Evolutionary conservation across 2,329 filamentous ascomycete species (phyloP), one percentile per base, ranked within the genome.

Genomic region (Hawksworthiomyces lignivorus): DNA sequence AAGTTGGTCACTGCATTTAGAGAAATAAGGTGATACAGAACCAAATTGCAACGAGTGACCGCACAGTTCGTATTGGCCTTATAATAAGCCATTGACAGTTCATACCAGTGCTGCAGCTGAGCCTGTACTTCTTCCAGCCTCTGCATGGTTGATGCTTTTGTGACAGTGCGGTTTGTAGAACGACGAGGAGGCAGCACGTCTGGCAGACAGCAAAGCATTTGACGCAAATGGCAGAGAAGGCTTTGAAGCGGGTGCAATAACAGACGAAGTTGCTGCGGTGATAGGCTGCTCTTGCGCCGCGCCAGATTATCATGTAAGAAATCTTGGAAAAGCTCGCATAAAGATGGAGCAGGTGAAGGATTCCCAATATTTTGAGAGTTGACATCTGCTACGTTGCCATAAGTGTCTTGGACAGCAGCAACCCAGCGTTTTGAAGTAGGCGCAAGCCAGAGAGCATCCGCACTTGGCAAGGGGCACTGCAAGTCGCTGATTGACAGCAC

Each of bases 1-100:
- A 85, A 83, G 58, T 77, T 77, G 14, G 79, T 80, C 21, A 83
- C 72, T 8, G 77, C 73, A 51, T 84, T 84, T 45, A 87, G 68
- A 36, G 73, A 80, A 54, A 86, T 78, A 31, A 86, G 68, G 52
- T 87, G 82, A 57, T 82, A 85, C 46, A 86, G 70, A 32, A 82
- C 72, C 31, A 86, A 60, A 53, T 80, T 84, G 48, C 76, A 78
- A 52, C 73, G 73, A 54, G 76, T 82, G 48, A 79, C 67, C 14
- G 72, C 61, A 48, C 80, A 83, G 36, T 63, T 60, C 2, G 73
- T 69, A 52, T 79, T 70, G n/a, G 63, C 59, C 53, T 75, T 74
- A 52, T 67, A 61, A 54, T 77, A 71, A 10, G 64, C 59, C 46
- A 75, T 69, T 28, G 75, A 75, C n/a, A 85, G 63, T 46, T 77